Evolutionary conservation across 306 rosid species (phyloP), one percentile per base, ranked within the genome.

Genomic region (Glycine soja): DNA sequence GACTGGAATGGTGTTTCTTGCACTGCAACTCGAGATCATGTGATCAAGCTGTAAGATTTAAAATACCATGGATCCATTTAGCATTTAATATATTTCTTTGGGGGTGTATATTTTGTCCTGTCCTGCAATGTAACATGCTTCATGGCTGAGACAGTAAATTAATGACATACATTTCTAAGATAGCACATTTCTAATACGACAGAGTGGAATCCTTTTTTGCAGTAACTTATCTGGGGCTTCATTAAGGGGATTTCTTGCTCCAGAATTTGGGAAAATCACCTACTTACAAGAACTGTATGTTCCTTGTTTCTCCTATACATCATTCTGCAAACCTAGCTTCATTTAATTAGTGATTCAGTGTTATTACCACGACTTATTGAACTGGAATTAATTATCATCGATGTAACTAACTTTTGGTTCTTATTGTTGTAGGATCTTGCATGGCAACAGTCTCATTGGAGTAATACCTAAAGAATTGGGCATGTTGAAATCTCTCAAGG

Each of bases 1-100:
- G 90, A 85, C 52, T 96, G 99, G 99, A 47, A 75, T 72, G 97
- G 99, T 51, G 77, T 96, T 88, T 87, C 84, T 12, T 96, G 99
- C 85, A 84, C 86, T 63, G 68, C 47, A 8, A 65, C 73, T 59
- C 81, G 91, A 69, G 92, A 89, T 79, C 97, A 93, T 87, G 97
- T 93, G 70, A 65, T 88, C 70, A 92, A 90, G 88, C 86, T 96
- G 99, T 93, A 86, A 88, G 98, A 84, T 84, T 57, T 93, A 86
- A 88, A 97, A 84, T 84, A 62, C 47, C 76, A 65, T 70, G 34
- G 72, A 36, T 48, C 58, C 65, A 72, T 87, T 46, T 77, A 64
- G 45, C 48, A 64, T 63, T 13, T 38, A 76, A 54, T 72, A 42
- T 70, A 14, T 24, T 43, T 76, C 32, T 36, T 70, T 16, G 32